These are phyloP conservation scores for Nicotiana otophora DNA, from an alignment of 257 asterid species.

Conservation along the genomic window DNA sequence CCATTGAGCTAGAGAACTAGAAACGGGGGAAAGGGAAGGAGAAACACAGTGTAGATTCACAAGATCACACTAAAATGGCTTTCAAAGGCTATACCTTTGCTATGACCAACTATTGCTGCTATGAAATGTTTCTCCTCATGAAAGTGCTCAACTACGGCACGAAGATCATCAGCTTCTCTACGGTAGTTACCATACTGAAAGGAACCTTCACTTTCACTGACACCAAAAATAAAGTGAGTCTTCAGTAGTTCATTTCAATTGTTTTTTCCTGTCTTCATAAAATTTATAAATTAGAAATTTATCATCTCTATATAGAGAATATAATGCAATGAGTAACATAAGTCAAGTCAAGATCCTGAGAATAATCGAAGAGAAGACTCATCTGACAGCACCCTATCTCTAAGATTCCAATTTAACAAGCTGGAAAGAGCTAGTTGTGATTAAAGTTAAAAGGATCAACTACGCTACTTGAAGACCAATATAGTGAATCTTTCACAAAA, in stretches of 20 bases:
- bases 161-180: conserved; percentile 82
- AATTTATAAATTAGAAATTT: not conserved
- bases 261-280: not conserved
- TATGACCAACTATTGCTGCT: conserved; percentile 74
- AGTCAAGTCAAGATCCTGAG: not conserved
- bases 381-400: not conserved
- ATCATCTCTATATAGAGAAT: not conserved
- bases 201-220: conserved; percentile 84
- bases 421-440: not conserved
- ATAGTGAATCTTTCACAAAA: not conserved
- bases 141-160: conserved; percentile 63
- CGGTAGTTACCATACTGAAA: conserved; percentile 81
- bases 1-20: not conserved
- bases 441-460: not conserved
- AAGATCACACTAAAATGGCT: not conserved
- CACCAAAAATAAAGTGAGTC: not conserved
- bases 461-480: not conserved
- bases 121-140: conserved; percentile 35
- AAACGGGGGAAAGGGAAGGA: not conserved
- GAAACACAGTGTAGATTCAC: not conserved
- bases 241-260: not conserved
- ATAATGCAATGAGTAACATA: not conserved
- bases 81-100: conserved; percentile 54
- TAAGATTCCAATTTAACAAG: not conserved
- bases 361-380: not conserved